Base-by-base conservation (phyloP, 2,329 filamentous ascomycete genomes). In the Alternaria burnsii region DNA sequence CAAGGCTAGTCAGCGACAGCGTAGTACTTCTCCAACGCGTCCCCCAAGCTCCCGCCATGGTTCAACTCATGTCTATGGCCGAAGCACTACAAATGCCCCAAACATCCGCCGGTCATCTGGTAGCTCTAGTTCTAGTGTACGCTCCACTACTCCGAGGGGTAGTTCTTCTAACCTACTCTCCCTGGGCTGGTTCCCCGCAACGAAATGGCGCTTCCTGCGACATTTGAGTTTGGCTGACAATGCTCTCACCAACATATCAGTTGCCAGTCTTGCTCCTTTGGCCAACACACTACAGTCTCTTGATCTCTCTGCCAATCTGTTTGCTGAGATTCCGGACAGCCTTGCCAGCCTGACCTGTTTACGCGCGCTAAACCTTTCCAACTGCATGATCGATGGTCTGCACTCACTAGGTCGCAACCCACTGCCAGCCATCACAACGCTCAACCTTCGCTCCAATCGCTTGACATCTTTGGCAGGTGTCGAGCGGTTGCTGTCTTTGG, bases 381-480 rank as follows among this genome's bases (percentile, higher is more conserved):
- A 97, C 72, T 98, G 94, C 84, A 97, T 98, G 94, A 98, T 99
- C 65, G 92, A 94, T 70, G 95, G 93, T 16, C 84, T 99, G 57
- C 91, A 96, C 71, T 97, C 94, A 2, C 83, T 99, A 42, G 89
- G 89, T 2, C 89, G 91, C 65, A 95, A 91, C 71, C 93, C 95
- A 12, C 85, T 99, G 5, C 94, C 95, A 28, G 94, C 95, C 20
- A 97, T 99, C 64, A 96, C 92, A 1, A 94, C 94, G 1, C 83
- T 99, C 58, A 98, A 98, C 73, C 86, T 99, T 56, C 89, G 94
- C 58, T 92, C 88, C 51, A 99, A 99, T 77, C 89, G 94, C 46
- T 85, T 99, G 60, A 86, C 88, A 59, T 97, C 93, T 2, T 86
- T 99, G 60, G 93, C 93, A 30, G 95, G 95, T 2, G 88, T 98